phyloP scores from a whole-genome alignment of 2,329 filamentous ascomycete genomes.

The Microcera coccophila region DNA sequence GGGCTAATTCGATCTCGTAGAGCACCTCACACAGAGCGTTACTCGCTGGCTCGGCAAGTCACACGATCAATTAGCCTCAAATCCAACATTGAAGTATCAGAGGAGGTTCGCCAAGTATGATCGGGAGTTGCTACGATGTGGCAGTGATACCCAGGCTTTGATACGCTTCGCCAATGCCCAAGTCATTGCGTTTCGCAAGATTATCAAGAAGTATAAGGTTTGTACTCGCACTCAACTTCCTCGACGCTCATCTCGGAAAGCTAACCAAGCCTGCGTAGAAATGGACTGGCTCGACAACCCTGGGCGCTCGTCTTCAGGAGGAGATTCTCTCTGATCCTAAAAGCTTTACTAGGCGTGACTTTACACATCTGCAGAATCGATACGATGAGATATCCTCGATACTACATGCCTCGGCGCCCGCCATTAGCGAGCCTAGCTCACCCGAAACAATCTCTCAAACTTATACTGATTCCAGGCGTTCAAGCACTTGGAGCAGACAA shows the following conservation, averaged over 20 bases:
- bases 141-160: slow-evolving; percentile 67
- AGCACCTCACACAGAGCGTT: slow-evolving; percentile 47
- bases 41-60: slow-evolving; percentile 44
- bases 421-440: slow-evolving; percentile 38
- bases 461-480: neutral
- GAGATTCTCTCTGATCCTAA: slow-evolving; percentile 62
- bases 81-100: slow-evolving; percentile 44
- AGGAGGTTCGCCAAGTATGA: slow-evolving; percentile 53
- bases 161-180: slow-evolving; percentile 71
- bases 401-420: slow-evolving; percentile 45
- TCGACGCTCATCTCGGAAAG: neutral
- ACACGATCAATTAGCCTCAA: slow-evolving; percentile 23
- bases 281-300: slow-evolving; percentile 70
- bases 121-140: slow-evolving; percentile 52
- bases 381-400: slow-evolving; percentile 48
- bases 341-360: slow-evolving; percentile 67
- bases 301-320: slow-evolving; percentile 63
- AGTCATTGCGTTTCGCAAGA: slow-evolving; percentile 72
- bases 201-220: slow-evolving; percentile 75
- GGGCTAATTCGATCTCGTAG: slow-evolving; percentile 27
- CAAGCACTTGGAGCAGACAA: slow-evolving; percentile 26
- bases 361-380: slow-evolving; percentile 48
- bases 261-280: slow-evolving; percentile 45
- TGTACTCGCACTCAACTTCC: slow-evolving; percentile 28
- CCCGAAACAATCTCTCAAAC: slow-evolving; percentile 27